phyloP scores from a whole-genome alignment of 2,329 filamentous ascomycete species.

The Gnomoniopsis sp. region DNA sequence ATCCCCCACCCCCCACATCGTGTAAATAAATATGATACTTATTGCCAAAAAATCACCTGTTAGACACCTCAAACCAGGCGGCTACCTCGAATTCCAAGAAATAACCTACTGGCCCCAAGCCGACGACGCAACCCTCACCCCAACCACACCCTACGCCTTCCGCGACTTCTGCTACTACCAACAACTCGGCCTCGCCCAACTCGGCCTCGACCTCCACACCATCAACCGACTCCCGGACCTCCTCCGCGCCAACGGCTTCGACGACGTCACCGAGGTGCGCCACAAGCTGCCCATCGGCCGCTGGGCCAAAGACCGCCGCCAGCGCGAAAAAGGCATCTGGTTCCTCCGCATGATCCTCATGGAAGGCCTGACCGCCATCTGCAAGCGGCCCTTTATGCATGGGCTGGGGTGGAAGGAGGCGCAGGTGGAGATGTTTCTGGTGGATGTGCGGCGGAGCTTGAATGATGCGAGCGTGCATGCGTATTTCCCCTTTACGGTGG shows the following conservation, averaged over 20 bases:
- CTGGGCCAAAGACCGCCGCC: constrained; percentile 41
- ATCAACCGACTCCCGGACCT: constrained; percentile 33
- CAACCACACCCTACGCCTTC: constrained; percentile 40
- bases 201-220: constrained; percentile 41
- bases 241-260: constrained; percentile 40
- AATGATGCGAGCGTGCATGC: constrained; percentile 27
- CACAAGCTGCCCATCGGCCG: constrained; percentile 46
- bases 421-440: constrained; percentile 34
- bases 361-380: constrained; percentile 30
- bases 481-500: constrained; percentile 29
- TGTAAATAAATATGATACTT: no score
- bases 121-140: constrained; percentile 41
- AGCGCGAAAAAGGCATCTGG: constrained; percentile 41
- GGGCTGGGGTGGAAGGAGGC: constrained; percentile 31
- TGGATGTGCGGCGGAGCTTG: constrained; percentile 31
- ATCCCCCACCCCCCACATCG: background rate
- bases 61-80: constrained; percentile 50
- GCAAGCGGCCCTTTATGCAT: constrained; percentile 25
- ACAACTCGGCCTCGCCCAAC: constrained; percentile 34
- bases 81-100: constrained; percentile 49
- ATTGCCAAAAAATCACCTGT: background rate
- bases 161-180: constrained; percentile 43
- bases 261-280: constrained; percentile 27
- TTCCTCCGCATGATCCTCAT: constrained; percentile 40
- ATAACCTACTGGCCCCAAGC: constrained; percentile 37